A percentile compares a stretch with the other conserved stretches of the same genome.
Evolutionary conservation across 768 basidiomycete species (phyloP).

Genomic region (Lentinula aciculospora): DNA sequence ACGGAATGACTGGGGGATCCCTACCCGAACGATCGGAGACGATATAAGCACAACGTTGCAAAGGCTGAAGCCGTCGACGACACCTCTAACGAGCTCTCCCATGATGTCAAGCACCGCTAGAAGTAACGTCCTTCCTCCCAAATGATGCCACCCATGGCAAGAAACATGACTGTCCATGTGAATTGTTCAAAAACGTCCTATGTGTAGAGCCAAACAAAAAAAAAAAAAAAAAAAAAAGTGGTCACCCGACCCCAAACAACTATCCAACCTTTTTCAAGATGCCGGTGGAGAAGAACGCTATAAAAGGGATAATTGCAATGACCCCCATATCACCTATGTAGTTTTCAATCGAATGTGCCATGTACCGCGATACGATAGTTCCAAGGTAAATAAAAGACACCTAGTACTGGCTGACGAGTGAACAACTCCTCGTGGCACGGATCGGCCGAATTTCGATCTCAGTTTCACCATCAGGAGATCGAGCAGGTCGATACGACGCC

Average conservation of each 20-base stretch:
- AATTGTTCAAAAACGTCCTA: constrained; percentile 96
- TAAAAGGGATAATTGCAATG: constrained; percentile 88
- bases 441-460: constrained; percentile 83
- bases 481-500: constrained; percentile 71
- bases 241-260: background rate
- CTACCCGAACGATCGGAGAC: constrained; percentile 63
- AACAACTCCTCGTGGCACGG: constrained; percentile 78
- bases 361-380: constrained; percentile 89
- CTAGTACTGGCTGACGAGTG: constrained; percentile 83
- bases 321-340: constrained; percentile 95
- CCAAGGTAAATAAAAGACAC: constrained; percentile 76
- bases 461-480: constrained; percentile 66
- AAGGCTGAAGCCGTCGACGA: constrained; percentile 57
- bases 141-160: constrained; percentile 97
- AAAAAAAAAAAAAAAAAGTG: background rate
- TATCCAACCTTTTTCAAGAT: constrained; percentile 76
- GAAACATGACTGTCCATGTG: constrained; percentile 90
- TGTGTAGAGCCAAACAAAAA: background rate
- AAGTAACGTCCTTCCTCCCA: constrained; percentile 89
- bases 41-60: constrained; percentile 71
- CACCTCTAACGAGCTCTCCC: constrained; percentile 51
- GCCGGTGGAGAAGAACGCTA: constrained; percentile 92
- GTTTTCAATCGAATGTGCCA: constrained; percentile 72
- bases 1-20: constrained; percentile 20
- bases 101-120: constrained; percentile 80